Conservation (phyloP, 306 rosid genomes). For the Abrus pulchellus region DNA sequence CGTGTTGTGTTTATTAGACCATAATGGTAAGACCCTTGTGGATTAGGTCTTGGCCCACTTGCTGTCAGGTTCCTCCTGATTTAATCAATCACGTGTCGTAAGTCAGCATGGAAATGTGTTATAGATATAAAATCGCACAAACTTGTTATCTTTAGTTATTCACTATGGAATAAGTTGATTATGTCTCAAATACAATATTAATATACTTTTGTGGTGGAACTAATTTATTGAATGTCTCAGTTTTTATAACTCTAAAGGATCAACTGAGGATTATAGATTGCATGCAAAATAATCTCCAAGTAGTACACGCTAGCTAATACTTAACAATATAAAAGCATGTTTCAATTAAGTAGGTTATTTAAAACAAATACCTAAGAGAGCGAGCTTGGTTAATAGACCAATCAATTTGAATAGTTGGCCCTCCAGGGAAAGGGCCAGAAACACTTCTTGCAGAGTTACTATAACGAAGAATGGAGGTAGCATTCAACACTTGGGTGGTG, state of each 20-base stretch:
- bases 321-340: constrained; percentile 14
- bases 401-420: constrained; percentile 73
- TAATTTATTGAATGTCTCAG: neutral
- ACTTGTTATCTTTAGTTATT: neutral
- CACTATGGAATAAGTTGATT: neutral
- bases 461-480: constrained; percentile 75
- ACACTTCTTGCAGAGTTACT: constrained; percentile 68
- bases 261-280: neutral
- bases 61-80: constrained; percentile 87
- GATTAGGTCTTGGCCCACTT: constrained; percentile 96
- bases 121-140: neutral
- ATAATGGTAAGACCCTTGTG: constrained; percentile 91
- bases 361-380: constrained; percentile 68
- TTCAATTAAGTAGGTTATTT: neutral
- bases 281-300: neutral
- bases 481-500: constrained; percentile 65
- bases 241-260: constrained; percentile 7
- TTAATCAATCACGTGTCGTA: constrained; percentile 31
- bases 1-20: constrained; percentile 79
- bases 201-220: neutral
- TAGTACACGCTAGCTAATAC: neutral
- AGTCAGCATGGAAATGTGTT: neutral
- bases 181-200: constrained; percentile 7
- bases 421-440: constrained; percentile 75
- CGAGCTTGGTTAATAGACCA: constrained; percentile 91